Percentiles rank a stretch among this genome's conserved stretches.
Evolutionary conservation across 2,329 filamentous ascomycete species (phyloP).

Genomic region (Aspergillus tubingensis): DNA sequence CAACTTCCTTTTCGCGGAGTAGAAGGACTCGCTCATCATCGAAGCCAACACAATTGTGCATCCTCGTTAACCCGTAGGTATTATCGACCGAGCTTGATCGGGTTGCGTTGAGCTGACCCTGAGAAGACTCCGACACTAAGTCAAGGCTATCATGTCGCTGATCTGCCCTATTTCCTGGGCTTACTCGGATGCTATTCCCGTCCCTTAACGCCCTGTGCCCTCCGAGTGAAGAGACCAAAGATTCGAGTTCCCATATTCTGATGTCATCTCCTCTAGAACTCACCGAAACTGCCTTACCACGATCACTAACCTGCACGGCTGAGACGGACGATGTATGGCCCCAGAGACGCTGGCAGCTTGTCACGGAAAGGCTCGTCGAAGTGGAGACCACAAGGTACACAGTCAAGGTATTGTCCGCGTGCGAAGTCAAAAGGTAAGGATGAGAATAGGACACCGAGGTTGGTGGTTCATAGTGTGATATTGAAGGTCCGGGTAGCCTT

Average conservation of each 20-base stretch:
- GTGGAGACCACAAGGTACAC: constrained; percentile 79
- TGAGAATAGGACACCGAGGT: constrained; percentile 72
- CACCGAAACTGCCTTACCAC: constrained; percentile 88
- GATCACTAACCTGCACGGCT: constrained; percentile 77
- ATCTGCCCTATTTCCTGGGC: constrained; percentile 38
- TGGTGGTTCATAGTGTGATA: constrained; percentile 52
- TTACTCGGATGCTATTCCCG: constrained; percentile 58
- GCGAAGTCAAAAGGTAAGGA: constrained; percentile 80
- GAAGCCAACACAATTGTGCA: constrained; percentile 74
- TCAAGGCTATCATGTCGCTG: constrained; percentile 2
- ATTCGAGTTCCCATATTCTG: constrained; percentile 87
- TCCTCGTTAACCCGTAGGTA: constrained; percentile 46
- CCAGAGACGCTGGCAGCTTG: constrained; percentile 76
- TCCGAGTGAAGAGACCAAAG: constrained; percentile 56
- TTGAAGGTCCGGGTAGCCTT: constrained; percentile 28
- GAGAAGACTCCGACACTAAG: constrained; percentile 7
- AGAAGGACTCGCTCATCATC: constrained; percentile 92
- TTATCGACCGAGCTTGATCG: constrained; percentile 32
- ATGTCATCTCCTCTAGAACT: constrained; percentile 76
- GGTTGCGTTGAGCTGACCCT: constrained; percentile 22
- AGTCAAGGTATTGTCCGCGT: constrained; percentile 84
- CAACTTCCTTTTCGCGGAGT: constrained; percentile 68
- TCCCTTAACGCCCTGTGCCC: constrained; percentile 46
- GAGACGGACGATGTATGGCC: constrained; percentile 90
- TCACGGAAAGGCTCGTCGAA: constrained; percentile 65